Percentiles rank a stretch among this genome's conserved stretches.
Evolutionary conservation across 2,329 filamentous ascomycete species (phyloP).

Genomic region (Microsporum canis): DNA sequence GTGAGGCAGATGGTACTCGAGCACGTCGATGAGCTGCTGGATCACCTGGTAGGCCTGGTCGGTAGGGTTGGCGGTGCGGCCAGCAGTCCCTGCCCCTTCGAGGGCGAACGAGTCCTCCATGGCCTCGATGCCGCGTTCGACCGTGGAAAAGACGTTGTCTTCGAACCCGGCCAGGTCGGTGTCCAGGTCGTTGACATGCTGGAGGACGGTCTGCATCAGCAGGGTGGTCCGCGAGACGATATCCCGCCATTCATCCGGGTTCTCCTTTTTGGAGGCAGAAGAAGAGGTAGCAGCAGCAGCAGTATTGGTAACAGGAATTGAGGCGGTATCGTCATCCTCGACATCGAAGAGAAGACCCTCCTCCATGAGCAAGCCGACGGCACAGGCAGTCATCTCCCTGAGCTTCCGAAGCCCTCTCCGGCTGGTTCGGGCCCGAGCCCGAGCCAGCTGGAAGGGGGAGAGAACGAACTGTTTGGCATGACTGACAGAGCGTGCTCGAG

Average conservation of each 20-base stretch:
- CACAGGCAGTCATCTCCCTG: slow-evolving; percentile 70
- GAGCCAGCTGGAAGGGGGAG: slow-evolving; percentile 64
- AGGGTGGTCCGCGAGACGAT: slow-evolving; percentile 69
- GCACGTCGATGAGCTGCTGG: slow-evolving; percentile 42
- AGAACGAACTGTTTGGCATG: slow-evolving; percentile 62
- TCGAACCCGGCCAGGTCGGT: slow-evolving; percentile 44
- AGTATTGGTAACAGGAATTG: background rate
- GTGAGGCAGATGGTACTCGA: slow-evolving; percentile 55
- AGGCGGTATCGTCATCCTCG: slow-evolving; percentile 45
- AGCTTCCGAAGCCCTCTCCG: slow-evolving; percentile 59
- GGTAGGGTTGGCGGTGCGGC: slow-evolving; percentile 18
- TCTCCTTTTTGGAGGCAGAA: slow-evolving; percentile 26
- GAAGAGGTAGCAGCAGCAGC: background rate
- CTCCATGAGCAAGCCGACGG: slow-evolving; percentile 75
- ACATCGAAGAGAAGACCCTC: slow-evolving; percentile 63
- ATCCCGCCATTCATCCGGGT: slow-evolving; percentile 51
- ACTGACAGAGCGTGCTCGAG: slow-evolving; percentile 58
- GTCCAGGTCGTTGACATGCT: slow-evolving; percentile 55
- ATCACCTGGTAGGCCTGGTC: slow-evolving; percentile 20
- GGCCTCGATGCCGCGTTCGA: slow-evolving; percentile 51
- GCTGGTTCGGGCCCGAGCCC: slow-evolving; percentile 64
- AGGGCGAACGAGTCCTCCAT: slow-evolving; percentile 40
- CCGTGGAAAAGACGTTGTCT: slow-evolving; percentile 43
- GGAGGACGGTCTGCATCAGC: slow-evolving; percentile 75
- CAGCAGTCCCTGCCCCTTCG: slow-evolving; percentile 18